Evolutionary conservation across 202 grass and related monocot species (phyloP).

Genomic region (Zoysia matrella): DNA sequence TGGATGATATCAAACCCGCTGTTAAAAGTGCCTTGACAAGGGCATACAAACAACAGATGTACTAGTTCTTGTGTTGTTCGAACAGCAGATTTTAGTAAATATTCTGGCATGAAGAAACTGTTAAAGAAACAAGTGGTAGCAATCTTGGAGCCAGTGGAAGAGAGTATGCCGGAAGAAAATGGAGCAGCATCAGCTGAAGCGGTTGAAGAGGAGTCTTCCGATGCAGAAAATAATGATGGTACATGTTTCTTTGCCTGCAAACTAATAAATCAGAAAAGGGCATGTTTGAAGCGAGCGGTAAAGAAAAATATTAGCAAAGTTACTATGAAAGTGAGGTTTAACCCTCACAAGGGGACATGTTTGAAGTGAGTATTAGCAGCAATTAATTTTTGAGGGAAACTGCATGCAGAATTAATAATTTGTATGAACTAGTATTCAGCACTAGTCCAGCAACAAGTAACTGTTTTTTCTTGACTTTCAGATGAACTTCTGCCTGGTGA

Average conservation of each 20-base stretch:
- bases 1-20: constrained; percentile 88
- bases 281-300: not conserved
- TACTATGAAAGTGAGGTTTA: too few relatives aligned
- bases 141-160: constrained; percentile 88
- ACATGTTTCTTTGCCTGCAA: not conserved
- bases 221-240: constrained; percentile 80
- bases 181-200: constrained; percentile 59
- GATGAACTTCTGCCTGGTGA: constrained; percentile 53
- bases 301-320: not conserved
- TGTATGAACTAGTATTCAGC: not conserved
- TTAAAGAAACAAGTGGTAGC: constrained; percentile 93
- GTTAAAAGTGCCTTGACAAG: constrained; percentile 94
- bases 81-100: constrained; percentile 80
- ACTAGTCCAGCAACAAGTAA: not conserved
- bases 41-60: constrained; percentile 83
- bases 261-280: not conserved
- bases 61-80: constrained; percentile 78
- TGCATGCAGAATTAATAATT: not conserved
- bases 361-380: too few relatives aligned
- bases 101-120: constrained; percentile 86
- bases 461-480: constrained; percentile 35
- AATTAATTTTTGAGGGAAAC: not conserved
- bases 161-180: constrained; percentile 81
- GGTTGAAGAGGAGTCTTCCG: constrained; percentile 75
- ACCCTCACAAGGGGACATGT: too few relatives aligned